Base-by-base conservation (phyloP, 345 rosid species). In the Boechera stricta region DNA sequence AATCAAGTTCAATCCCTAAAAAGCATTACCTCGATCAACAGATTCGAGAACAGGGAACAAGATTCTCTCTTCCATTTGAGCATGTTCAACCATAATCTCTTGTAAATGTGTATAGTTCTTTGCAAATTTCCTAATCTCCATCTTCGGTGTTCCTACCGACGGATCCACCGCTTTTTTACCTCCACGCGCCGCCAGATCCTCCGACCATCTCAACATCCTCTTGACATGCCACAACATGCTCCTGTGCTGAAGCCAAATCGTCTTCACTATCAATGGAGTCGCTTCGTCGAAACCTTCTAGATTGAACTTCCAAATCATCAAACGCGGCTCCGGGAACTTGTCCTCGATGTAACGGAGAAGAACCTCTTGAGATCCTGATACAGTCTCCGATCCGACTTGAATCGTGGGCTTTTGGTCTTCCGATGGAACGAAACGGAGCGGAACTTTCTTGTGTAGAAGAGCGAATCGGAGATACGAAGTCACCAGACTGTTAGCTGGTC, bases 41-140 rank as follows among this genome's bases (percentile, higher is more conserved):
- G 53, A 72, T 65, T 87, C 89, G 4, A 90, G 80, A n/a, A 87
- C 42, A 10, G 92, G 96, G 67, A 90, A 90, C 28, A 90, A 74
- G 33, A 87, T 74, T 69, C 82, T 83, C 85, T 90, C 96, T 80
- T 90, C 96, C 96, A 90, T 88, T 57, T 84, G 96, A 69, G 93
- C 96, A 69, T 90, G 93, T 35, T 90, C 96, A 10, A 90, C 24
- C 96, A 90, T 78, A 47, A 90, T 11, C 79, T 90, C 96, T 55
- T 87, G 83, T 66, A 90, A 32, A 82, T 76, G 81, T 1, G 87
- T 62, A 16, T 90, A 88, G 52, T 86, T 81, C 79, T 79, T 82
- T 4, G 70, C 85, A 10, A 90, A 88, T 70, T 90, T 90, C 70
- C 72, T 83, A 13, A 86, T 73, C 87, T 90, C 96, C 93, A 90